Conservation (phyloP, 2,329 filamentous ascomycete species). For the Aureobasidium sp. region DNA sequence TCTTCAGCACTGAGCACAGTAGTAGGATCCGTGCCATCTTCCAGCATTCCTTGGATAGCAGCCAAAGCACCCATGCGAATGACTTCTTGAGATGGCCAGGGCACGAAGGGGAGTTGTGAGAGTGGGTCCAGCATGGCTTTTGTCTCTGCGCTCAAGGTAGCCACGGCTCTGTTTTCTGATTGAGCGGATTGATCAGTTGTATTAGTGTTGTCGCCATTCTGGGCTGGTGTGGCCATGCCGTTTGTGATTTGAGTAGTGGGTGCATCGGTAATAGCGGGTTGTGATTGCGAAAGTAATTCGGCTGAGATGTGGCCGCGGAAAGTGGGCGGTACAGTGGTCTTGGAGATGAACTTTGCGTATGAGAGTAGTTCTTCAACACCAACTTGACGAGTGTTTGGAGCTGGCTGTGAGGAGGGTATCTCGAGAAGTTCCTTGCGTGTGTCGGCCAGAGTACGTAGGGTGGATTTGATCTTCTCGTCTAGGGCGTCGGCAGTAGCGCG, state of each 20-base stretch:
- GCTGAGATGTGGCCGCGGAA: constrained; percentile 24
- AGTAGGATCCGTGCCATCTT: constrained; percentile 55
- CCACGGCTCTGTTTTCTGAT: constrained; percentile 15
- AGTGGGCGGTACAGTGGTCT: constrained; percentile 67
- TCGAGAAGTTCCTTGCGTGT: constrained; percentile 66
- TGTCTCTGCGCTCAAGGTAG: constrained; percentile 30
- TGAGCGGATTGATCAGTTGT: not conserved
- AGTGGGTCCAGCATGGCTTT: constrained; percentile 46
- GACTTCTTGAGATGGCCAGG: constrained; percentile 67
- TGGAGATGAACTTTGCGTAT: constrained; percentile 73
- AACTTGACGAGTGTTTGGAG: constrained; percentile 44
- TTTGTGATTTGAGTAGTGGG: constrained; percentile 24
- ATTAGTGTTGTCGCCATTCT: not conserved
- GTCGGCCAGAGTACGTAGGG: constrained; percentile 60
- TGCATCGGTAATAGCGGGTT: not conserved
- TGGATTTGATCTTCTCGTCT: constrained; percentile 66
- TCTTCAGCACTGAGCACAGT: constrained; percentile 39
- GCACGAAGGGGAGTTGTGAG: constrained; percentile 56
- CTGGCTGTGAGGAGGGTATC: constrained; percentile 37
- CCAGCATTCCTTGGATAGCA: constrained; percentile 51
- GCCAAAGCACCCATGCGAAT: constrained; percentile 64
- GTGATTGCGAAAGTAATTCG: not conserved
- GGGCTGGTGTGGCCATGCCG: constrained; percentile 27
- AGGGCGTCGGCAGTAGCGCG: constrained; percentile 58
- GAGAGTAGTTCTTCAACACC: constrained; percentile 66